These are phyloP conservation scores for Boletus rubescentipes DNA, from an alignment of 768 basidiomycete genomes.

Conservation along the genomic window DNA sequence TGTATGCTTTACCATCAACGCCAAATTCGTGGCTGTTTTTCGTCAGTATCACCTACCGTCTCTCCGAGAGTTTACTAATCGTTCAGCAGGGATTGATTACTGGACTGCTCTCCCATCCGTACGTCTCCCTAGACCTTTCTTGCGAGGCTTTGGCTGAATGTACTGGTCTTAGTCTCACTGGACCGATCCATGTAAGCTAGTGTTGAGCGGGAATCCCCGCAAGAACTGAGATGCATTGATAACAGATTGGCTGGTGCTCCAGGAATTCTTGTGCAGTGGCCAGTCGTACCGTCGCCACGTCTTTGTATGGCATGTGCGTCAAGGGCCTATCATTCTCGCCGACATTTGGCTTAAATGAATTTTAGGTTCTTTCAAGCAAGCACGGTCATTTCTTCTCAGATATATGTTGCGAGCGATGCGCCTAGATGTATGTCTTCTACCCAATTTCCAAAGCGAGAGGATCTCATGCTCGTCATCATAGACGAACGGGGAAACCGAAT, in stretches of 20 bases:
- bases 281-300: constrained; percentile 58
- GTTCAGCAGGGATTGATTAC: constrained; percentile 38
- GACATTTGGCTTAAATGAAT: not conserved
- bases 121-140: not conserved
- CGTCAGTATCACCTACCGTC: constrained; percentile 29
- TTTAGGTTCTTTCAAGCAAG: constrained; percentile 44
- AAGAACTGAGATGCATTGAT: not conserved
- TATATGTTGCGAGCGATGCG: constrained; percentile 58
- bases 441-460: fast-evolving
- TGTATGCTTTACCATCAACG: constrained; percentile 46
- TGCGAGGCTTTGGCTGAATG: not conserved
- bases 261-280: constrained; percentile 60
- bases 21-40: constrained; percentile 56
- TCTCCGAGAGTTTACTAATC: not conserved
- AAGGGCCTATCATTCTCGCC: not conserved
- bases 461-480: constrained; percentile 14
- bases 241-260: constrained; percentile 55
- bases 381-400: constrained; percentile 46
- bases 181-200: constrained; percentile 45
- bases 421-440: constrained; percentile 44
- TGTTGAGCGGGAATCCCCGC: no score
- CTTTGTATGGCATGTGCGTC: constrained; percentile 53
- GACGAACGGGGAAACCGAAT: constrained; percentile 58
- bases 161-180: constrained; percentile 37
- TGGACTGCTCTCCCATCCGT: constrained; percentile 48